phyloP scores from a whole-genome alignment of 2,329 filamentous ascomycete genomes.

The Aurifilum marmelostoma region DNA sequence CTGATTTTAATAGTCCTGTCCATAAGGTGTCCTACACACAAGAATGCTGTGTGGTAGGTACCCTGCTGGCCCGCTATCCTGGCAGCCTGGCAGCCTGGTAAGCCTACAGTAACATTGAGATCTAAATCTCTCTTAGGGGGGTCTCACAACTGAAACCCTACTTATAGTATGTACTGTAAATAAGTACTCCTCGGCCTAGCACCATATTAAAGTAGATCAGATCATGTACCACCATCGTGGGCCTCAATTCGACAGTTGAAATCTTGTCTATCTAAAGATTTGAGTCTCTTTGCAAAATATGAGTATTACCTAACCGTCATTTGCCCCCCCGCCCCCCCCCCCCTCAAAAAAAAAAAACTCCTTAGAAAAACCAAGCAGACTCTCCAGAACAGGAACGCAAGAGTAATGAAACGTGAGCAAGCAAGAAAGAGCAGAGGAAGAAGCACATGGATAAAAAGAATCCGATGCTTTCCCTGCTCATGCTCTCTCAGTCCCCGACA shows the following conservation, averaged over 20 bases:
- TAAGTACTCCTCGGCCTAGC: no score
- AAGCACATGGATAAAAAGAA: neutral
- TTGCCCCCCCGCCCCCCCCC: neutral
- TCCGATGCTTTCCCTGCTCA: neutral
- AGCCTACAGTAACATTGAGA: slow-evolving; percentile 1
- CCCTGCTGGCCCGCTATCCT: slow-evolving; percentile 11
- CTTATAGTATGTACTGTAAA: neutral
- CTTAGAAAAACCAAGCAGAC: no score
- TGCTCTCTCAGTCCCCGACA: slow-evolving; percentile 5
- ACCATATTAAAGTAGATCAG: neutral
- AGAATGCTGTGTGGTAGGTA: neutral
- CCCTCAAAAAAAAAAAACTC: neutral
- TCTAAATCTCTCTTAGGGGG: neutral
- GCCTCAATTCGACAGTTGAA: neutral
- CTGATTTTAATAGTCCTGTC: neutral
- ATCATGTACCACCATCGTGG: neutral
- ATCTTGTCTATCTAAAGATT: neutral
- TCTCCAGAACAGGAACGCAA: no score
- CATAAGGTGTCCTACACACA: neutral
- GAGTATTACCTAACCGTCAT: neutral
- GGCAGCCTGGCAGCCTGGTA: no score
- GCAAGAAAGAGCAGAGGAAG: neutral
- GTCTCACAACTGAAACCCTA: neutral
- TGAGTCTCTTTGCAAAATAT: neutral
- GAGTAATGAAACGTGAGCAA: neutral